phyloP scores from a whole-genome alignment of 805 yeast genomes.

The Nakazawaea ishiwadae region DNA sequence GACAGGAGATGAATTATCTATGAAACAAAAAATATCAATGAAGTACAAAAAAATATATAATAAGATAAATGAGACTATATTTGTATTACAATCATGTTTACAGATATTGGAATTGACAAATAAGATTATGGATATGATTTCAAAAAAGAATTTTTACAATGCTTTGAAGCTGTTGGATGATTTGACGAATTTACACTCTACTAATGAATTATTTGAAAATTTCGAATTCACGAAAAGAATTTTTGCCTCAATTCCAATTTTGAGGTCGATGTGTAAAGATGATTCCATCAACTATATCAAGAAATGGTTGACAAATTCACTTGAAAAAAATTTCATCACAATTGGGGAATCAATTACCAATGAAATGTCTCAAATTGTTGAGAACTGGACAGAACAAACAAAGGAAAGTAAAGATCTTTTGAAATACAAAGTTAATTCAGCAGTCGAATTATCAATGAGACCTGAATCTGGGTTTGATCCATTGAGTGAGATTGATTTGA shows the following conservation, averaged over 20 bases:
- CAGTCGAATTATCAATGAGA: slow-evolving; percentile 77
- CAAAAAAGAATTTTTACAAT: slow-evolving; percentile 70
- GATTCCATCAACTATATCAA: slow-evolving; percentile 65
- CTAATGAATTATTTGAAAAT: slow-evolving; percentile 59
- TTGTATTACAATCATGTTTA: slow-evolving; percentile 65
- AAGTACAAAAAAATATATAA: slow-evolving; percentile 57
- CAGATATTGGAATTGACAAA: slow-evolving; percentile 84
- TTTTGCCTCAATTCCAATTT: slow-evolving; percentile 68
- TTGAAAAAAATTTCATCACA: slow-evolving; percentile 54
- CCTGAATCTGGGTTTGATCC: slow-evolving; percentile 45
- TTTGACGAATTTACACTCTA: slow-evolving; percentile 61
- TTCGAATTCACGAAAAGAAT: slow-evolving; percentile 75
- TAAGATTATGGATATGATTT: slow-evolving; percentile 76
- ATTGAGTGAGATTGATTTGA: slow-evolving; percentile 50
- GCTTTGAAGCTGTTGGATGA: slow-evolving; percentile 83
- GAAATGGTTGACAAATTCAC: slow-evolving; percentile 56
- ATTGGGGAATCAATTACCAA: slow-evolving; percentile 57
- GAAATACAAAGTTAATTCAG: slow-evolving; percentile 72
- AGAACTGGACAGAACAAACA: slow-evolving; percentile 52
- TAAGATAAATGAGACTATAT: slow-evolving; percentile 68
- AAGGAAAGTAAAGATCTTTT: slow-evolving; percentile 38
- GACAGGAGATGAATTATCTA: slow-evolving; percentile 63
- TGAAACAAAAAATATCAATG: slow-evolving; percentile 54
- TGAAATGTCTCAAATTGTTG: slow-evolving; percentile 50
- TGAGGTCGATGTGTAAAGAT: slow-evolving; percentile 66